Evolutionary conservation across 768 basidiomycete species (phyloP), one percentile per base, ranked within the genome.

Genomic region (Podaxis mareebaensis): DNA sequence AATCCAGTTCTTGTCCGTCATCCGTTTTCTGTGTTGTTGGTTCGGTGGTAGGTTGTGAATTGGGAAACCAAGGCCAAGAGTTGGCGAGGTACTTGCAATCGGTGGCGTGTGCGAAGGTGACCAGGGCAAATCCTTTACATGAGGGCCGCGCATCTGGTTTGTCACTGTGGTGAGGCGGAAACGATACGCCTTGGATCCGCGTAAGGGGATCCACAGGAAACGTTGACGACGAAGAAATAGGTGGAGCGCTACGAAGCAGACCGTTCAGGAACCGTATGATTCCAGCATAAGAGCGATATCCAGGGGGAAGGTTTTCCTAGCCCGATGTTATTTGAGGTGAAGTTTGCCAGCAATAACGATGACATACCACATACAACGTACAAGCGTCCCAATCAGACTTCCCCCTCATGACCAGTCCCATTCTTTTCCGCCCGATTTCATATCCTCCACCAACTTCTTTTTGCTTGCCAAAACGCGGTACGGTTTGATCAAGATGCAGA

Each of bases 61-160:
- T 26, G 1, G 46, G 42, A 4, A 61, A 1, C 90, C 92, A 94
- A 5, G 87, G 86, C 88, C 90, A 94, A 24, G 68, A 67, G 0
- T 73, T 42, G 0, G 85, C 71, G 0, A 93, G 64, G 1, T 70
- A 64, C 7, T 81, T 73, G 2, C 75, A 78, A 26, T 85, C 80
- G 1, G 75, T 71, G 0, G 70, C 39, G 4, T 73, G 62, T 2
- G 77, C 72, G 49, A 93, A 76, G 0, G 85, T 85, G 59, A 93
- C 76, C 30, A 94, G 82, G 0, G 91, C 90, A 65, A 93, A 93
- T 1, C 90, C 89, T 77, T 89, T 93, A 73, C 83, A 88, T 59
- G 81, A 83, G 2, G 88, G 85, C 13, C 74, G 67, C 26, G 82
- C 79, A 2, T 75, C 83, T 13, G 83, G 81, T 57, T 78, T 79